phyloP scores from a whole-genome alignment of 176 grass and related monocot species.

The sorghum (Sorghum bicolor) region DNA sequence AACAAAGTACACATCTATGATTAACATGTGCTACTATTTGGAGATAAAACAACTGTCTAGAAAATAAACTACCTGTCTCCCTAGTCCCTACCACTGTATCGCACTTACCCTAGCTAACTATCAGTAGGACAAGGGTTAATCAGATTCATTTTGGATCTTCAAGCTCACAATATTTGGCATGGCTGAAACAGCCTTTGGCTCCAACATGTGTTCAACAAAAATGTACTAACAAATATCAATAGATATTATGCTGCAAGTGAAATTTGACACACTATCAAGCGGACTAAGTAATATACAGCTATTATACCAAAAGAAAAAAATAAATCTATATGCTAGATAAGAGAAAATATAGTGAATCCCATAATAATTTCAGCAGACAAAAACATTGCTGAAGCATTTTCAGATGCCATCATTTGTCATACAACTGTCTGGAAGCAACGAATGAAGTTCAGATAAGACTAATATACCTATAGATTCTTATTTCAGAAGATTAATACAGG shows the following conservation, averaged over 20 bases:
- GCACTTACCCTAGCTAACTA: neutral
- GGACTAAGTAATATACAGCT: neutral
- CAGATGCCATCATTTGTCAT: neutral
- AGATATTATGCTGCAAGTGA: neutral
- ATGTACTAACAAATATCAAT: neutral
- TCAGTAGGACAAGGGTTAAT: neutral
- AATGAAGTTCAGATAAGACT: neutral
- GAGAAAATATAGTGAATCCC: neutral
- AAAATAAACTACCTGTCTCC: neutral
- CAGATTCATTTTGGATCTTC: neutral
- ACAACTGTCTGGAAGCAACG: neutral
- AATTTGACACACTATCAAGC: neutral
- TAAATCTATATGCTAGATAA: neutral
- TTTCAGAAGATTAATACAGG: neutral
- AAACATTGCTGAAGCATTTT: neutral
- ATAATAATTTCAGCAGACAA: constrained; percentile 1
- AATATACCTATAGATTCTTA: constrained; percentile 9
- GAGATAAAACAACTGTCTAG: neutral
- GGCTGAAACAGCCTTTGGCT: neutral
- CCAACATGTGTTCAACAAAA: neutral
- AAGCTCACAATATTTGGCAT: neutral
- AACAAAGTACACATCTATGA: neutral
- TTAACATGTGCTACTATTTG: neutral
- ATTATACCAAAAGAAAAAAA: neutral
- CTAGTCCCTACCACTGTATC: neutral